Conservation (phyloP, 2,329 filamentous ascomycete genomes). For the Hypoxylon sp. region DNA sequence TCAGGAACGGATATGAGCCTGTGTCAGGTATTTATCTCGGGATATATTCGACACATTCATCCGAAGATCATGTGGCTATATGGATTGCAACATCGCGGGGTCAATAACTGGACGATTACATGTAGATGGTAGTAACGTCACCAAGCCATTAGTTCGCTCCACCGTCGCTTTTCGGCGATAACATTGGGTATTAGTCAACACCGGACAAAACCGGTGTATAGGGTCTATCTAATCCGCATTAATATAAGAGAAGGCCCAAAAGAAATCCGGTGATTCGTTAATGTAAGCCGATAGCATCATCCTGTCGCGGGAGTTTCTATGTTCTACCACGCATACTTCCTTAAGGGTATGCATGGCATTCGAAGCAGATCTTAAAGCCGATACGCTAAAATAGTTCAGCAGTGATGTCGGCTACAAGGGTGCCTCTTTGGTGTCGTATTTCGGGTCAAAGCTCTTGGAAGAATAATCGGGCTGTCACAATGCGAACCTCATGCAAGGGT, state of each 20-base stretch:
- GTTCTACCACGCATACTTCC: not conserved
- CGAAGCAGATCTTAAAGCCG: conserved; percentile 13
- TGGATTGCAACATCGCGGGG: conserved; percentile 36
- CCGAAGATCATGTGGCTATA: conserved; percentile 21
- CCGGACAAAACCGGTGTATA: not conserved
- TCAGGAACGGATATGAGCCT: not conserved
- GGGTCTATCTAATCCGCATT: not conserved
- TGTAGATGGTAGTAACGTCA: conserved; percentile 23
- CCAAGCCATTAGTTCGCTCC: conserved; percentile 17
- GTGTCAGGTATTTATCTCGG: conserved; percentile 14
- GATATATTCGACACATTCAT: conserved; percentile 29
- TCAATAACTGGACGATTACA: not conserved
- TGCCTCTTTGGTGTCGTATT: conserved; percentile 9
- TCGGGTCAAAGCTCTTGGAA: conserved; percentile 20
- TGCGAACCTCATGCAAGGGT: too few relatives aligned
- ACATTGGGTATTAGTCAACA: conserved; percentile 15
- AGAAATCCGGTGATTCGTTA: not conserved
- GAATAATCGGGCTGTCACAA: too few relatives aligned
- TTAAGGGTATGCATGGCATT: not conserved
- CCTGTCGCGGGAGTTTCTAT: not conserved
- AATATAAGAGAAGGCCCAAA: not conserved
- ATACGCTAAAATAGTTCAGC: not conserved
- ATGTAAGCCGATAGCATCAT: not conserved
- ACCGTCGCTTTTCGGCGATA: conserved; percentile 34
- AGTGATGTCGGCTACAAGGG: conserved; percentile 2